These are phyloP conservation scores for Arctostaphylos glauca DNA, from an alignment of 148 eudicot genomes.

Conservation along the genomic window DNA sequence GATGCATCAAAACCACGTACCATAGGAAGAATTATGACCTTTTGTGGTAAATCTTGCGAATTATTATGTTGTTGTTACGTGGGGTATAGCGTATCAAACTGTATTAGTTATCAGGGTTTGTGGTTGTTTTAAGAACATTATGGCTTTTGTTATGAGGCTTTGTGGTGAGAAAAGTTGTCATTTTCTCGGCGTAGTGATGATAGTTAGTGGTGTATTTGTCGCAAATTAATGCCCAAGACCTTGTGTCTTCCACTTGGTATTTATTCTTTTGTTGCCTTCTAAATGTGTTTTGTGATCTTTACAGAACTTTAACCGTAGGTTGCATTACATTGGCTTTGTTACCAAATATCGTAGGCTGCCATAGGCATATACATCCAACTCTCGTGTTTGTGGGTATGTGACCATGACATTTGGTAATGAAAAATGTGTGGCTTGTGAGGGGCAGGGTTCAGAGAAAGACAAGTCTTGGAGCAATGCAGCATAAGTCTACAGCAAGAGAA, in stretches of 20 bases:
- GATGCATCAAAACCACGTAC: background rate
- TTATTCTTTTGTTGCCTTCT: too few relatives aligned
- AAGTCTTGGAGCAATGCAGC: conserved; percentile 7
- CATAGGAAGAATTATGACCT: background rate
- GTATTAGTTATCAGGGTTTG: background rate
- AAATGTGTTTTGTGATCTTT: too few relatives aligned
- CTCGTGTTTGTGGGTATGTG: background rate
- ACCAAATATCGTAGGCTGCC: background rate
- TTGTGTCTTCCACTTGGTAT: background rate
- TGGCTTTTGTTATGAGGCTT: background rate
- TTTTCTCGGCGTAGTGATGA: background rate
- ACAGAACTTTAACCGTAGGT: background rate
- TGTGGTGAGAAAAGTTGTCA: background rate
- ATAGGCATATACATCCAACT: background rate
- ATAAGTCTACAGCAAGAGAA: background rate
- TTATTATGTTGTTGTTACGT: background rate
- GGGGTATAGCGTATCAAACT: background rate
- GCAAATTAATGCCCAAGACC: background rate
- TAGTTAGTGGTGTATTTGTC: background rate
- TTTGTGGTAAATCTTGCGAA: background rate
- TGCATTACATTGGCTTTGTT: background rate
- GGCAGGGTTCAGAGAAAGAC: background rate
- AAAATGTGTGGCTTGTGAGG: background rate
- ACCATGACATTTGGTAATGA: background rate
- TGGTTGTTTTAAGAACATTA: background rate